Evolutionary conservation across 768 basidiomycete species (phyloP).

Genomic region (Russula lepida): DNA sequence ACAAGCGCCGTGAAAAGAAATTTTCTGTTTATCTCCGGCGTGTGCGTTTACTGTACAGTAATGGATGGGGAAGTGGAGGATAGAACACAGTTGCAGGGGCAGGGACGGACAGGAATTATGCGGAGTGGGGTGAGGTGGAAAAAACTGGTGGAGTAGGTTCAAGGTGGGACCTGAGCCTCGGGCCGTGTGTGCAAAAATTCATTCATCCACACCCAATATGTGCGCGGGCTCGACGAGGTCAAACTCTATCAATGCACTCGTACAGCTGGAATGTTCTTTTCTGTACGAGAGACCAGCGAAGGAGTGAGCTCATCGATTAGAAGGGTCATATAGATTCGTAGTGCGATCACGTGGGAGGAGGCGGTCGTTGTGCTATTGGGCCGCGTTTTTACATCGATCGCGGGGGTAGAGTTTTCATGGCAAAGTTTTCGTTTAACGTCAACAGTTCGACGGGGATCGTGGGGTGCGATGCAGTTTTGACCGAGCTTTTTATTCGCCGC

Average conservation of each 20-base stretch:
- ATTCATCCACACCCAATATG: too few species aligned
- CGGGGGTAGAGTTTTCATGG: too few species aligned
- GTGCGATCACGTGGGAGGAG: not conserved
- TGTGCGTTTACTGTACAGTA: not conserved
- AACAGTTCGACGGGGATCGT: not conserved
- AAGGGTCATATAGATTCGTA: not conserved
- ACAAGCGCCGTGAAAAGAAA: not conserved
- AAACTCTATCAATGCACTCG: not conserved
- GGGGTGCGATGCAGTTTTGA: not conserved
- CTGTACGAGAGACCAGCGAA: not conserved
- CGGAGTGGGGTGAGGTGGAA: not conserved
- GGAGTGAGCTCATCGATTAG: not conserved
- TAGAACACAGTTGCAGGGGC: not conserved
- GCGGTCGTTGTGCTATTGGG: conserved; percentile 1
- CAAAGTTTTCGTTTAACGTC: not conserved
- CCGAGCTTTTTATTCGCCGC: not conserved
- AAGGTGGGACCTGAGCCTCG: too few species aligned
- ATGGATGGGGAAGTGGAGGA: not conserved
- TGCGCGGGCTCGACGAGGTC: not conserved
- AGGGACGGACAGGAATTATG: not conserved
- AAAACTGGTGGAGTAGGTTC: not conserved
- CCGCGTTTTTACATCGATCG: not conserved
- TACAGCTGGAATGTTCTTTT: not conserved
- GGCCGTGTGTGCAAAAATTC: too few species aligned
- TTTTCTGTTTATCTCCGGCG: not conserved